Evolutionary conservation across 164 flowering plant species (phyloP).

Genomic region (Amborella trichopoda): DNA sequence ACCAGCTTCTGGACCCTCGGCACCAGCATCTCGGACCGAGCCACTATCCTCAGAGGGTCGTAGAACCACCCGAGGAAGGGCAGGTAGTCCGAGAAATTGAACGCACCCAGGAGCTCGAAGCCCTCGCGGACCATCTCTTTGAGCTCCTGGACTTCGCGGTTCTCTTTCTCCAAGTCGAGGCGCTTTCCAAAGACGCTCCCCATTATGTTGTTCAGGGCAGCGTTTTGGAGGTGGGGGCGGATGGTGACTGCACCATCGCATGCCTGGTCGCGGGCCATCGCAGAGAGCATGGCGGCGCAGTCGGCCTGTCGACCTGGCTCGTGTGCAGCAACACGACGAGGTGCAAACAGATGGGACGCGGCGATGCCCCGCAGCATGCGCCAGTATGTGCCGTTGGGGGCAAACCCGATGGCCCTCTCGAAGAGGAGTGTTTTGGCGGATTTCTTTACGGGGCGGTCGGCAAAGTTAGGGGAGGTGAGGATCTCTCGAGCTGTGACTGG

Average conservation of each 20-base stretch:
- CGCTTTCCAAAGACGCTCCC: slow-evolving; percentile 51
- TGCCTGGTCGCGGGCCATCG: slow-evolving; percentile 20
- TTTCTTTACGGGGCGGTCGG: slow-evolving; percentile 63
- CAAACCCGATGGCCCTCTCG: slow-evolving; percentile 74
- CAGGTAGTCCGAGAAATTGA: slow-evolving; percentile 65
- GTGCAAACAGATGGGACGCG: slow-evolving; percentile 48
- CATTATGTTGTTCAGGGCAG: slow-evolving; percentile 59
- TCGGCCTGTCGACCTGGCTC: slow-evolving; percentile 31
- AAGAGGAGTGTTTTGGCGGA: slow-evolving; percentile 64
- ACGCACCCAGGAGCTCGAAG: slow-evolving; percentile 63
- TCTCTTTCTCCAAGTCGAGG: slow-evolving; percentile 13
- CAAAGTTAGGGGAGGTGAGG: slow-evolving; percentile 42
- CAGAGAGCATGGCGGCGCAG: slow-evolving; percentile 28
- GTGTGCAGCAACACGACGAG: slow-evolving; percentile 37
- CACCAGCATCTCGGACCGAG: slow-evolving; percentile 39
- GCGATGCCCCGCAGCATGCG: slow-evolving; percentile 47
- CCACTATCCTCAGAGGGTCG: slow-evolving; percentile 29
- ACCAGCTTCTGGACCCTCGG: slow-evolving; percentile 47
- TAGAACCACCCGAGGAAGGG: slow-evolving; percentile 44
- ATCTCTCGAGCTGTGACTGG: slow-evolving; percentile 52
- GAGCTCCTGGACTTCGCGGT: slow-evolving; percentile 21
- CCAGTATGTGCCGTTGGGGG: slow-evolving; percentile 69
- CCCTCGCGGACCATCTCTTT: slow-evolving; percentile 61
- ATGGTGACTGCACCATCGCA: slow-evolving; percentile 20
- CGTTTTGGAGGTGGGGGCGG: slow-evolving; percentile 36